Evolutionary conservation across 2,329 filamentous ascomycete species (phyloP).

Genomic region (Coniochaeta sp.): DNA sequence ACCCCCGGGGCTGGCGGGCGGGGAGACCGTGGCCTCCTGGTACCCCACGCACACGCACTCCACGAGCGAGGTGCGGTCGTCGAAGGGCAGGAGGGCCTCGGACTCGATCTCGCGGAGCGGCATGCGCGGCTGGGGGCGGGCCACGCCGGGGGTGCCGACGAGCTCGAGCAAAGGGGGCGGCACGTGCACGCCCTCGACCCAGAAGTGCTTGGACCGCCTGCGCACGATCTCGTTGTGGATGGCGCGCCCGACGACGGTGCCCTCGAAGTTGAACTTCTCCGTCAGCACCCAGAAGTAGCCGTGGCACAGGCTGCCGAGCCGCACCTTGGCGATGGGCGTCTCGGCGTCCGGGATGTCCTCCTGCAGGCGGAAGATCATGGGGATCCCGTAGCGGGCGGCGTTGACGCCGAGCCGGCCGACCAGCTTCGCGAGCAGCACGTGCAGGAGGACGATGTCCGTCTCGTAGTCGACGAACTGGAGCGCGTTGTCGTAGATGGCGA

Average conservation of each 20-base stretch:
- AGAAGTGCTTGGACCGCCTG: slow-evolving; percentile 67
- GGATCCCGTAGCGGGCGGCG: slow-evolving; percentile 67
- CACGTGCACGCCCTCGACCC: slow-evolving; percentile 67
- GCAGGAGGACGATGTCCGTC: slow-evolving; percentile 67
- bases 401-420: slow-evolving; percentile 76
- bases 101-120: slow-evolving; percentile 48
- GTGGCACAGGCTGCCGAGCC: slow-evolving; percentile 76
- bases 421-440: slow-evolving; percentile 69
- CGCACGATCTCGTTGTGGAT: slow-evolving; percentile 71
- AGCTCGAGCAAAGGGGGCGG: slow-evolving; percentile 59
- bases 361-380: slow-evolving; percentile 84
- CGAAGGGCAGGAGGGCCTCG: slow-evolving; percentile 66
- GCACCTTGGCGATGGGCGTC: slow-evolving; percentile 63
- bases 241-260: slow-evolving; percentile 58
- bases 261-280: slow-evolving; percentile 71
- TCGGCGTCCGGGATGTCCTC: slow-evolving; percentile 69
- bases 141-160: slow-evolving; percentile 47
- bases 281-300: slow-evolving; percentile 81
- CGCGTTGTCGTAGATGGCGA: slow-evolving; percentile 84
- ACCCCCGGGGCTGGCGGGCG: slow-evolving; percentile 62
- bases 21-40: slow-evolving; percentile 51
- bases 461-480: slow-evolving; percentile 66
- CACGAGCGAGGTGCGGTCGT: slow-evolving; percentile 64
- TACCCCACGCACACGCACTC: slow-evolving; percentile 70
- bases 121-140: slow-evolving; percentile 35